phyloP scores from a whole-genome alignment of 2,329 filamentous ascomycete species.

The Beauveria pseudobassiana region DNA sequence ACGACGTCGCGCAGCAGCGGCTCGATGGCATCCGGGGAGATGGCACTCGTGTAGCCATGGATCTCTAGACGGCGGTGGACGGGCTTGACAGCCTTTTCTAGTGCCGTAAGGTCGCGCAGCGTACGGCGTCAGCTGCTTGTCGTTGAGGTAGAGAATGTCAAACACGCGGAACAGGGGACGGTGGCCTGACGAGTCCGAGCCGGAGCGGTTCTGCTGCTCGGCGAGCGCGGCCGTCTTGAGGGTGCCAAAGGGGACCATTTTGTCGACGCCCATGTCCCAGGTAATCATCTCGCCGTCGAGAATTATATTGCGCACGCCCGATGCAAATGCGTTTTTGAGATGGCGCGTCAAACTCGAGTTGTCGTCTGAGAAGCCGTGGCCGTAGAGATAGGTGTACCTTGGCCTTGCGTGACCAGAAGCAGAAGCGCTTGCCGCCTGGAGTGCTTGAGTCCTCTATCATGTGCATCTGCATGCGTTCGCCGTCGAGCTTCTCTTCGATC shows the following conservation, averaged over 20 bases:
- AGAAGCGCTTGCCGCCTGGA: slow-evolving; percentile 65
- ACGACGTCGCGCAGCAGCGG: slow-evolving; percentile 73
- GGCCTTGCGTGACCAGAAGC: slow-evolving; percentile 91
- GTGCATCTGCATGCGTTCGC: slow-evolving; percentile 94
- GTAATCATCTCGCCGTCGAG: slow-evolving; percentile 98
- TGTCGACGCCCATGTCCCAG: slow-evolving; percentile 82
- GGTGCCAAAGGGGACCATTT: slow-evolving; percentile 82
- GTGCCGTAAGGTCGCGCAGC: slow-evolving; percentile 69
- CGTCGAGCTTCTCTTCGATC: slow-evolving; percentile 97
- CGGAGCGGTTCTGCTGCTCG: slow-evolving; percentile 58
- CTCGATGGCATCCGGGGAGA: slow-evolving; percentile 66
- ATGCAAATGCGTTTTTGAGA: slow-evolving; percentile 66
- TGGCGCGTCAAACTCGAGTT: slow-evolving; percentile 74
- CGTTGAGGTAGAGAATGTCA: slow-evolving; percentile 86
- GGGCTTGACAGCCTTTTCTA: slow-evolving; percentile 62
- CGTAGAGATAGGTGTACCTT: slow-evolving; percentile 94
- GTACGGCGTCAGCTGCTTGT: slow-evolving; percentile 72
- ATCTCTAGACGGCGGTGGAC: slow-evolving; percentile 76
- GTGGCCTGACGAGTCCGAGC: slow-evolving; percentile 38
- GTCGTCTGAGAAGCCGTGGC: slow-evolving; percentile 64
- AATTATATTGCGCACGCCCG: slow-evolving; percentile 76
- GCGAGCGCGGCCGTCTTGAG: slow-evolving; percentile 83
- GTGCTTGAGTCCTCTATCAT: slow-evolving; percentile 65
- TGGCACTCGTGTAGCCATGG: slow-evolving; percentile 63
- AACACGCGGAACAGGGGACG: slow-evolving; percentile 81